A percentile compares a stretch with the other conserved stretches of the same genome.
These are phyloP conservation scores for Apocynum venetum DNA, from an alignment of 257 asterid species.

Conservation along the genomic window DNA sequence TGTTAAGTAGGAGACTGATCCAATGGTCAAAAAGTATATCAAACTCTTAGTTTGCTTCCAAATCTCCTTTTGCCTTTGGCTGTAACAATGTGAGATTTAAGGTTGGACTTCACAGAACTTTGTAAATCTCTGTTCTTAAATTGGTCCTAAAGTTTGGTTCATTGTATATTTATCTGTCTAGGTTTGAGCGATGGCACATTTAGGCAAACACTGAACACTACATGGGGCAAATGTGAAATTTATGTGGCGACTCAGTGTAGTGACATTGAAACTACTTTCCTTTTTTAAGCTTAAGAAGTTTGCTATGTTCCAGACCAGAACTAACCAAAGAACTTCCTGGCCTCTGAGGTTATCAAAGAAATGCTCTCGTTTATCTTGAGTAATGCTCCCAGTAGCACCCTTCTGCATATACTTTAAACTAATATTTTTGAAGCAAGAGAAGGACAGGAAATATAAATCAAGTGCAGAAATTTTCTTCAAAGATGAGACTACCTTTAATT, in stretches of 20 bases:
- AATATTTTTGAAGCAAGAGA: neutral
- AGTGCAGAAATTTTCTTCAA: neutral
- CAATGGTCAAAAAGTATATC: neutral
- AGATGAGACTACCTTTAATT: neutral
- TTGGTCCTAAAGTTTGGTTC: neutral
- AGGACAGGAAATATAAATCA: neutral
- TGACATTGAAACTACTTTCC: neutral
- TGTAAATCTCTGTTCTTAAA: neutral
- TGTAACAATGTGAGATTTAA: neutral
- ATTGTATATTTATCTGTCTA: neutral
- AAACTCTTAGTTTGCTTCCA: neutral
- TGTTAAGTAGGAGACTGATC: neutral
- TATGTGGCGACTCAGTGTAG: neutral
- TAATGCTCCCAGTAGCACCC: neutral
- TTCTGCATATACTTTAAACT: too few relatives aligned
- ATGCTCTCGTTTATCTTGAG: neutral
- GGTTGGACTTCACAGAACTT: neutral
- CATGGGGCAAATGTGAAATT: neutral
- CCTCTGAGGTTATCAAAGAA: neutral
- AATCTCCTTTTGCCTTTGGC: neutral
- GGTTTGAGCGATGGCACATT: neutral
- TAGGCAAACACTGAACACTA: neutral
- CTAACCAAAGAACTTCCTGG: neutral
- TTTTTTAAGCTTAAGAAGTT: neutral
- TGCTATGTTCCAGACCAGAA: neutral